Evolutionary conservation across 192 early-diverging fungal species (phyloP).

Genomic region (Coemansia umbellata): DNA sequence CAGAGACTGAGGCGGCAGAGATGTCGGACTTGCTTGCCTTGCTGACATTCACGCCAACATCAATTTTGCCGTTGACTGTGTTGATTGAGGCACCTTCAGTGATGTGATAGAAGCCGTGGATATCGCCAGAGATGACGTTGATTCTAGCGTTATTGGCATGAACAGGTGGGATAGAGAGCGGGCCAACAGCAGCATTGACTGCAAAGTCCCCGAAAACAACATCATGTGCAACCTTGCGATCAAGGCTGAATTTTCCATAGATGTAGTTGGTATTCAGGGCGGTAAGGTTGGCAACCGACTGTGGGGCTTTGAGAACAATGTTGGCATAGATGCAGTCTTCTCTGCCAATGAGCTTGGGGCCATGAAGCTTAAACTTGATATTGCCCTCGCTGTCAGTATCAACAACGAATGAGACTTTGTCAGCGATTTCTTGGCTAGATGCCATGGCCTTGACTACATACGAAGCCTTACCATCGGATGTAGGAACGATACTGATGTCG

Average conservation of each 20-base stretch:
- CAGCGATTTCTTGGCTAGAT: constrained; percentile 36
- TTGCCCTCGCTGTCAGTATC: constrained; percentile 25
- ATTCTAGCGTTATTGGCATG: constrained; percentile 21
- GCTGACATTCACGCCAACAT: constrained; percentile 38
- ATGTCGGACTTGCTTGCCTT: constrained; percentile 32
- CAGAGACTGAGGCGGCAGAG: constrained; percentile 30
- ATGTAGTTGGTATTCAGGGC: constrained; percentile 30
- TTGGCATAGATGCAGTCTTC: constrained; percentile 41
- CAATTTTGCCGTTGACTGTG: constrained; percentile 35
- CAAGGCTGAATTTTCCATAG: constrained; percentile 40
- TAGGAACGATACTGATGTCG: constrained; percentile 28
- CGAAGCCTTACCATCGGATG: constrained; percentile 24
- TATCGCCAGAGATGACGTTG: constrained; percentile 34
- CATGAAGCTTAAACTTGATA: constrained; percentile 31
- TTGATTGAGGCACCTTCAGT: constrained; percentile 20
- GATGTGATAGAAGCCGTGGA: constrained; percentile 33
- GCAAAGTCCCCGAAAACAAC: constrained; percentile 41
- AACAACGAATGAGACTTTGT: constrained; percentile 29
- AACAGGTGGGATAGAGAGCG: constrained; percentile 28
- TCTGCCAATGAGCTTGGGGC: constrained; percentile 39
- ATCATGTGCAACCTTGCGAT: constrained; percentile 23
- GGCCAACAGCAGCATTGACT: constrained; percentile 31
- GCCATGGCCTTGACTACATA: constrained; percentile 29
- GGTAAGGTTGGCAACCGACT: constrained; percentile 15
- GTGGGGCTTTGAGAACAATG: constrained; percentile 32